Base-by-base conservation (phyloP, 1,139 yeast species). In the Zygosaccharomyces sapae region DNA sequence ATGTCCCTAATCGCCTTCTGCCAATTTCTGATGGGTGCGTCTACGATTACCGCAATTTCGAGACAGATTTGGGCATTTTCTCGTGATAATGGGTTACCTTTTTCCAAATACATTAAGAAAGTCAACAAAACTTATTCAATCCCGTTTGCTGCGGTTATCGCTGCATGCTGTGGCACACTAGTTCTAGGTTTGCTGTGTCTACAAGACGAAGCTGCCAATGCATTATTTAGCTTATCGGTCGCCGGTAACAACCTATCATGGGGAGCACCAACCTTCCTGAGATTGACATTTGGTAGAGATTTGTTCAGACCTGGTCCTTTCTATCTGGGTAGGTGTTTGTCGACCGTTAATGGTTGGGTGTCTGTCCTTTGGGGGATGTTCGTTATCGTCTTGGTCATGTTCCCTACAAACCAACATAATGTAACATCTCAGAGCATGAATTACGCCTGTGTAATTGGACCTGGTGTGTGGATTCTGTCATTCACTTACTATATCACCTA, bases 1-100 rank as follows among this genome's bases (percentile, higher is more conserved):
- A 79, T 81, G 83, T 61, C 78, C 0, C 61, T 80, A 41, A 78
- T 79, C 58, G 79, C 83, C 1, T 66, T 73, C 55, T 81, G 83
- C 44, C 86, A 80, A 63, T 81, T 76, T 65, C 62, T 80, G 44
- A 83, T 83, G 87, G 88, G 87, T 4, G 71, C 79, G 12, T 76
- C 82, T 1, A 71, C 77, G 27, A 62, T 74, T 36, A 72, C 76
- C 18, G 80, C 80, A 5, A 71, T 74, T 42, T 76, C 77, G 12
- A 69, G 80, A 59, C 79, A 74, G 57, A 66, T 74, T 40, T 76
- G 77, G 76, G 79, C 80, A 1, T 73, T 75, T 55, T 73, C 80
- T 10, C 69, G 80, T 61, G 80, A 76, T 57, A 71, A 74, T 50
- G 80, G 79, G 22, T 63, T 75, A 42, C 77, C 78, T 10, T 69